These are phyloP conservation scores for Alternaria sp. DNA, from an alignment of 2,329 filamentous ascomycete genomes.

Conservation along the genomic window DNA sequence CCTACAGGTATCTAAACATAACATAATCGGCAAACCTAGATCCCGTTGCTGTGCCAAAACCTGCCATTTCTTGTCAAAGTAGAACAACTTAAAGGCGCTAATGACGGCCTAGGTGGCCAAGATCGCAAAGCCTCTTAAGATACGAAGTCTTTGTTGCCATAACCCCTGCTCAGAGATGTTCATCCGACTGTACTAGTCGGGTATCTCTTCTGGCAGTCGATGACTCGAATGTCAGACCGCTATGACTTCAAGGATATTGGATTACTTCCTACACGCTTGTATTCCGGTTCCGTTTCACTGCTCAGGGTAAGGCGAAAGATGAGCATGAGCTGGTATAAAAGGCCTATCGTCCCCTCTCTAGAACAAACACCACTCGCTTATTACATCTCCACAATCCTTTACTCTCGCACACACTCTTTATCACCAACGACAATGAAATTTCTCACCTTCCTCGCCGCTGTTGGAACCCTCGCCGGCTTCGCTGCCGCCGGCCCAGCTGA, in stretches of 20 bases:
- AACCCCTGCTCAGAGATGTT: not conserved
- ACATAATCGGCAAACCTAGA: not conserved
- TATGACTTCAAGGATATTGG: not conserved
- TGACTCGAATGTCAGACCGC: not conserved
- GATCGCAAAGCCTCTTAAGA: not conserved
- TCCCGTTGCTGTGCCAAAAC: not conserved
- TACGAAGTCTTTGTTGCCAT: not conserved
- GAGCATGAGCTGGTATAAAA: not conserved
- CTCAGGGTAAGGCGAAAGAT: not conserved
- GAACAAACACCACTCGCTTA: not conserved
- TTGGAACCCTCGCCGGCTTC: not conserved
- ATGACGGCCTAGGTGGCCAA: not conserved
- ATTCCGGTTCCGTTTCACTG: not conserved
- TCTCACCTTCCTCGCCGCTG: not conserved
- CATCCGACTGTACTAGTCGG: not conserved
- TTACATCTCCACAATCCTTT: not conserved
- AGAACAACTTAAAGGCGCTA: too few relatives aligned
- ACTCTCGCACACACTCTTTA: not conserved
- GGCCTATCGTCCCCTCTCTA: not conserved
- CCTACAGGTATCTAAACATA: not conserved
- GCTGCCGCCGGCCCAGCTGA: not conserved
- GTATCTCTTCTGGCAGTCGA: not conserved
- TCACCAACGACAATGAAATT: not conserved
- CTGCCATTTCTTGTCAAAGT: too few relatives aligned
- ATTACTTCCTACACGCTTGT: not conserved